Evolutionary conservation across 1,284 basidiomycete species (phyloP), one percentile per base, ranked within the genome.

Genomic region (Neolentinus lepideus): DNA sequence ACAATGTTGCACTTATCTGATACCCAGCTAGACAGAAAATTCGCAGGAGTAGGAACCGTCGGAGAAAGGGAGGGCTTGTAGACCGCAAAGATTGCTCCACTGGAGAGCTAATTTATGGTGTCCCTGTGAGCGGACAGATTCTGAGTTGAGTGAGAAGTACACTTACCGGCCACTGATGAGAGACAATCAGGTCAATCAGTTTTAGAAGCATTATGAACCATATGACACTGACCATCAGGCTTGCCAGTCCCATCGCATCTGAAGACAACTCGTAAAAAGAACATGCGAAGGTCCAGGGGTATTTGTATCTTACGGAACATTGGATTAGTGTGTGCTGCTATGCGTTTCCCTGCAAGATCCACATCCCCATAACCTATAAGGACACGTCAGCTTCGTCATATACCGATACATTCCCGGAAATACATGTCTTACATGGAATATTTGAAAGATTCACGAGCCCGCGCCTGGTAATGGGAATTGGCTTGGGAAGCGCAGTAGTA

Each of bases 401-500:
- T 16, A 47, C 21, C 11, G 45, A 21, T 19, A 47, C 19, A 21
- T 10, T 47, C 21, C n/a, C 10, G 9, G 10, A 25, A 47, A 25
- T 11, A 10, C 45, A 36, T 22, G n/a, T 10, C 19, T 11, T 26
- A 35, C 11, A 45, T 24, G 35, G n/a, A n/a, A n/a, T n/a, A n/a
- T n/a, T n/a, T n/a, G n/a, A n/a, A n/a, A n/a, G n/a, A n/a, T n/a
- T n/a, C n/a, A 38, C 52, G 52, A 43, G 54, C 24, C 36, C 56
- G 1, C 54, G 55, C 26, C 63, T 59, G 11, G 61, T 63, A 26
- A 65, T 53, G 12, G 48, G 53, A 51, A 67, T 64, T 2, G 64
- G 65, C 50, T 69, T 70, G 2, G 67, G 67, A 54, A 67, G 66
- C 1, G 68, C 57, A 12, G 65, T 69, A 9, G 68, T 65, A 14